Conservation (phyloP, 2,329 filamentous ascomycete genomes). For the Epichloe hybrida region DNA sequence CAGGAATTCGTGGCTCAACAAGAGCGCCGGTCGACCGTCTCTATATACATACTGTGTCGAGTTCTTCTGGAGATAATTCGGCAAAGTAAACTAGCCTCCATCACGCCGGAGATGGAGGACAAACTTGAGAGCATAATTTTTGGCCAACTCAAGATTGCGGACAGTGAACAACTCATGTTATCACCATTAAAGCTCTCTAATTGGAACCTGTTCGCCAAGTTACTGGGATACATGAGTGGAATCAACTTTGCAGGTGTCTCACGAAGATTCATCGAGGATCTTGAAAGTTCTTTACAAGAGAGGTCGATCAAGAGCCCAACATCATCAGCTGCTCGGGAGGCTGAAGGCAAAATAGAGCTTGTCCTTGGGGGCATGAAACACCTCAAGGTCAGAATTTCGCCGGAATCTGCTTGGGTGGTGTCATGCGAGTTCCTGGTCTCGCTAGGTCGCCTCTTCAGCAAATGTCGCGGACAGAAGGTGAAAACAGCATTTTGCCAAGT, state of each 20-base stretch:
- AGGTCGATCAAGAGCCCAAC: conserved; percentile 55
- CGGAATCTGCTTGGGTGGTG: conserved; percentile 65
- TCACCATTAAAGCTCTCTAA: conserved; percentile 83
- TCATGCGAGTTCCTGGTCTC: conserved; percentile 81
- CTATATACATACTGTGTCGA: conserved; percentile 89
- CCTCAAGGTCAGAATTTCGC: conserved; percentile 60
- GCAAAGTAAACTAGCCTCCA: conserved; percentile 69
- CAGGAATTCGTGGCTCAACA: conserved; percentile 66
- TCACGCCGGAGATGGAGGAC: conserved; percentile 85
- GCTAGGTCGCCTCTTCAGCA: conserved; percentile 71
- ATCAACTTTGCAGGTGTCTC: conserved; percentile 80
- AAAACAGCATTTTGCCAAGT: conserved; percentile 94
- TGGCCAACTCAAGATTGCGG: conserved; percentile 79
- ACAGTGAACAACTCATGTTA: conserved; percentile 63
- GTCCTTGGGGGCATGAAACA: conserved; percentile 88
- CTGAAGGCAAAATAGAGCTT: conserved; percentile 73
- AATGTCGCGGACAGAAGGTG: conserved; percentile 74
- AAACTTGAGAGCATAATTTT: conserved; percentile 94
- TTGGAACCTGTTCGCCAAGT: conserved; percentile 85
- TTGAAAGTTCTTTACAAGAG: conserved; percentile 67
- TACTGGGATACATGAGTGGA: conserved; percentile 92
- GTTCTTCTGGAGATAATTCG: conserved; percentile 89
- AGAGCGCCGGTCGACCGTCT: conserved; percentile 83
- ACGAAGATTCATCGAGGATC: conserved; percentile 65
- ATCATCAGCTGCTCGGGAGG: conserved; percentile 42